Base-by-base conservation (phyloP, 106 monocot species). In the Dendrobium officinale region DNA sequence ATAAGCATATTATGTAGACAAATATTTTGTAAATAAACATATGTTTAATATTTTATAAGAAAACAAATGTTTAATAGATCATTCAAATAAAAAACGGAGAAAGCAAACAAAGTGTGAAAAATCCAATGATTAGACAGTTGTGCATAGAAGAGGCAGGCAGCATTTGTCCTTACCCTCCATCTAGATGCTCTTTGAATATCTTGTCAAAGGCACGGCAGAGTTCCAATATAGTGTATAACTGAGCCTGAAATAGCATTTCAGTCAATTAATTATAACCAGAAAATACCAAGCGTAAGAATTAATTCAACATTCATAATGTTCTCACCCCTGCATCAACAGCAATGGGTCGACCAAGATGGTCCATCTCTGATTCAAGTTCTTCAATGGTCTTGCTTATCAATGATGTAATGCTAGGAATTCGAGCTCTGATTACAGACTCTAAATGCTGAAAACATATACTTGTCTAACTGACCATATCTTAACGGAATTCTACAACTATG, bases 131-230 rank as follows among this genome's bases (percentile, higher is more conserved):
- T 33, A 45, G 45, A 45, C 9, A 9, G 45, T 45, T 7, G 45
- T 20, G 20, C 7, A 49, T 66, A 15, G 67, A 58, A 55, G 5
- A 49, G 33, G 26, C 24, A 81, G 33, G 33, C 22, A 24, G 41
- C 41, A 37, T 37, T 27, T 26, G 42, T 9, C 20, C 4, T 83
- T 90, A 90, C 90, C 90, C 90, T 87, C 90, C 90, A 79, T 90
- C 90, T 16, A 90, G 79, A 79, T 90, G 90, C 75, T 90, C 90
- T 80, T 87, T 90, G 55, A 90, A 90, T 78, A 90, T 85, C 68
- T 87, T 84, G 48, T 90, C 90, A 85, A 90, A 90, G 29, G 87
- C 90, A 72, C 90, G 90, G 27, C 87, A 90, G 27, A 90, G 85
- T 75, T 90, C 90, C 81, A 90, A 73, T 72, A 90, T 87, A 47